Percentiles rank a stretch among this genome's conserved stretches.
Evolutionary conservation across 1,284 basidiomycete species (phyloP).

Genomic region (Apiotrichum montevideense): DNA sequence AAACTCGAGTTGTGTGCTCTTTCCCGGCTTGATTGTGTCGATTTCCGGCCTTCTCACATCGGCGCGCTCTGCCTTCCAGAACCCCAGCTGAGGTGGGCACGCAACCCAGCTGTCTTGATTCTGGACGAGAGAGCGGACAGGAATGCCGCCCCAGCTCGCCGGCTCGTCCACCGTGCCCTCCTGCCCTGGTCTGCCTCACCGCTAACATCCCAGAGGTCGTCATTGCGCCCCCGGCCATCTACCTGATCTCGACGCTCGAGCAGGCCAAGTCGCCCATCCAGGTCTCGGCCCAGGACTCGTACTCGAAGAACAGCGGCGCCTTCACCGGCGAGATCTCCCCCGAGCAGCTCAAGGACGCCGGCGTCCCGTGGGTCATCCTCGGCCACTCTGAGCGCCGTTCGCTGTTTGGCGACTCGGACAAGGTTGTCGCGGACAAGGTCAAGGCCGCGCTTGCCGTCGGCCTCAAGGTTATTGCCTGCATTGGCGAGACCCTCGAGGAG

Average conservation of each 20-base stretch:
- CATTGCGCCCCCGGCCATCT: constrained; percentile 82
- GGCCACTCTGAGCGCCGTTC: constrained; percentile 97
- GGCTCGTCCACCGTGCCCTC: no score
- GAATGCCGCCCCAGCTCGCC: no score
- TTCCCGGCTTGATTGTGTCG: no score
- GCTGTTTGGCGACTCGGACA: constrained; percentile 82
- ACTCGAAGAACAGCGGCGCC: constrained; percentile 77
- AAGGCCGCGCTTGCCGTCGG: constrained; percentile 56
- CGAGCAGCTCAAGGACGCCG: constrained; percentile 74
- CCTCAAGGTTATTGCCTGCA: constrained; percentile 87
- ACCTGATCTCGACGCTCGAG: constrained; percentile 64
- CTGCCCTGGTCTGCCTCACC: no score
- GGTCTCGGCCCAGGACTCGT: constrained; percentile 88
- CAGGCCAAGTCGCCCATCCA: constrained; percentile 60
- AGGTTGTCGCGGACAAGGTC: constrained; percentile 79
- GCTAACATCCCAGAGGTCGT: constrained; percentile 64
- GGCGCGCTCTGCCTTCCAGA: no score
- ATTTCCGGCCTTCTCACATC: no score
- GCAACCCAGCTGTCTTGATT: no score
- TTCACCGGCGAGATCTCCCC: constrained; percentile 95
- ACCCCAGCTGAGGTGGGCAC: no score
- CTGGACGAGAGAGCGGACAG: no score
- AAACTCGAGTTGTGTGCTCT: no score
- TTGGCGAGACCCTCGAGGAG: constrained; percentile 88
- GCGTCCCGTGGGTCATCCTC: constrained; percentile 86